Base-by-base conservation (phyloP, 2,329 filamentous ascomycete species). In the Beauveria asiatica region DNA sequence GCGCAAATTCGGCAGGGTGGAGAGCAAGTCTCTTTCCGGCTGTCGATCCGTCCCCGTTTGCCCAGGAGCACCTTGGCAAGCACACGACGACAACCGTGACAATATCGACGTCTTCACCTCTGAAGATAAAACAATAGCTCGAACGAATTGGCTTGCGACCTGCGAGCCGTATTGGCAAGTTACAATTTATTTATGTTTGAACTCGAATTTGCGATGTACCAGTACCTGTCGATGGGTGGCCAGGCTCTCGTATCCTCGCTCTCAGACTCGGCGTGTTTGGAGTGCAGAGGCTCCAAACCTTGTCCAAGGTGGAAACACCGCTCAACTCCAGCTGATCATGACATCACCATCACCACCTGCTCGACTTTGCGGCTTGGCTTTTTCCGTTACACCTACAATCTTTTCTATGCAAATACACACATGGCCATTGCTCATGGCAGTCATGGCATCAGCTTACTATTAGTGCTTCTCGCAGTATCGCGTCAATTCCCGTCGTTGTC, bases 221-320 rank as follows among this genome's bases (percentile, higher is more conserved):
- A 39, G 21, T 6, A 42, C 33, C 50, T 53, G 21, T 3, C 17
- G 33, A 27, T 57, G 16, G 30, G 10, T 33, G 30, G 45, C 21
- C 19, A 27, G 30, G 30, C n/a, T 46, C 44, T 39, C 44, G 44
- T 21, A n/a, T 41, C 17, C 16, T 49, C 9, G 17, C 17, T 16
- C n/a, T 39, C 44, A 49, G 16, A 25, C 46, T 44, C 37, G 56
- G 56, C 56, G 55, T 41, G 30, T 17, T 44, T 51, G 56, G 56
- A 46, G 55, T 41, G 30, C 30, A 19, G 25, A 56, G 13, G 57
- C 48, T 39, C 41, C 30, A 60, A 60, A 60, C 57, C 44, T 60
- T 54, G 44, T 46, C 42, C 44, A 39, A 13, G 21, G 57, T 49
- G 42, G 49, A 39, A 59, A 53, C 49, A 42, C 41, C 39, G 13